Base-by-base conservation (phyloP, 2,329 filamentous ascomycete genomes). In the Alternaria alternata region DNA sequence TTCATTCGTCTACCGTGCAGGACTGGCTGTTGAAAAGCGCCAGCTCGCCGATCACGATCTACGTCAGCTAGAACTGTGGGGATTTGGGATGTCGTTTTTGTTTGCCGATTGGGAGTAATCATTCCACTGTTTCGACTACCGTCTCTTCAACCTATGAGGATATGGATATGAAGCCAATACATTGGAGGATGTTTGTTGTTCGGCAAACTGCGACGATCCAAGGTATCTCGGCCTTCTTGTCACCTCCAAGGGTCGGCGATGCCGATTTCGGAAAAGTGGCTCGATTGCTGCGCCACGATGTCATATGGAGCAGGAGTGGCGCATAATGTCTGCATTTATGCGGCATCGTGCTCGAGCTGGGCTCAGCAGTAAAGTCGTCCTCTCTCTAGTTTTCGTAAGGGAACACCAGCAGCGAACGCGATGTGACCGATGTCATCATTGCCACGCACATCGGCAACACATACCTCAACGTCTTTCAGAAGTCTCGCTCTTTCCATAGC, bases 21-120 rank as follows among this genome's bases (percentile, higher is more conserved):
- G 48, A 51, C 48, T 51, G 48, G 48, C 36, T 51, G 32, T 36
- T 38, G 43, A 20, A 48, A 44, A 53, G 47, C 59, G 56, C 44
- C 54, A 54, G 20, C 24, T 60, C 2, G 56, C 11, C 34, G 53
- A 54, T 59, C 53, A 44, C 42, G 51, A 44, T 30, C 39, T 39
- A 22, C 22, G 20, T 22, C 42, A 51, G 12, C 38, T 54, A 44
- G 28, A 34, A 60, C 43, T 8, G 43, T 32, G 43, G 43, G 43
- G 16, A 30, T 20, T 1, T 2, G 0, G 9, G 1, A 22, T 53
- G 32, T 51, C 52, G 49, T 32, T 42, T 51, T 12, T 30, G 20
- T 6, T 36, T 38, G 51, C 42, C 41, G 54, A 28, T 58, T 38
- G 32, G 24, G 12, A 51, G 39, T 8, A 30, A 51, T n/a, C 22